Evolutionary conservation across 2,329 filamentous ascomycete genomes (phyloP).

Genomic region (Ceratocystis papillata): DNA sequence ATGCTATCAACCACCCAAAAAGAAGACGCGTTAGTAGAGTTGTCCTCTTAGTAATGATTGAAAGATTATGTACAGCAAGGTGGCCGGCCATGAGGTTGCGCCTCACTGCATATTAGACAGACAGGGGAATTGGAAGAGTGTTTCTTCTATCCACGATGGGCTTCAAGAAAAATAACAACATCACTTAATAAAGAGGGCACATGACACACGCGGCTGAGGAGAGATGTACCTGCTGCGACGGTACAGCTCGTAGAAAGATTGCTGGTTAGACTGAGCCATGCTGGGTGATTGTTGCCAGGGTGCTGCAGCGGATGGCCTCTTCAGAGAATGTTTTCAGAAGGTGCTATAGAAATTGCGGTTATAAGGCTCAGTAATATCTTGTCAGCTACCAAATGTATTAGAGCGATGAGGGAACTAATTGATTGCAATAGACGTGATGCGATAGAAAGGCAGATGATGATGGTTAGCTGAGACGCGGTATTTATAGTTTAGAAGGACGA

Average conservation of each 20-base stretch:
- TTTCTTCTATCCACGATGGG: not conserved
- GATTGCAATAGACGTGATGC: not conserved
- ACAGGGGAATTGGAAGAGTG: not conserved
- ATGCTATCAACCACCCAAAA: slow-evolving; percentile 52
- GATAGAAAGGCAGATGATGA: slow-evolving; percentile 3
- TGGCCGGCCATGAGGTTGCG: not conserved
- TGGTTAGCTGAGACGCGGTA: slow-evolving; percentile 19
- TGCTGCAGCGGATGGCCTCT: slow-evolving; percentile 4
- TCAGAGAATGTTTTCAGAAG: not conserved
- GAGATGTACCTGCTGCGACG: slow-evolving; percentile 80
- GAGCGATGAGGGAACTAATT: not conserved
- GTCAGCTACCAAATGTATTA: slow-evolving; percentile 21
- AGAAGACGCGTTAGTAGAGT: not conserved
- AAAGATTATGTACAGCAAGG: not conserved
- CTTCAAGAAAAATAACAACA: slow-evolving; percentile 4
- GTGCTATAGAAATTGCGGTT: not conserved
- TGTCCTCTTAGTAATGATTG: not conserved
- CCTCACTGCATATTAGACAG: not conserved
- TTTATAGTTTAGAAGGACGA: slow-evolving; percentile 27
- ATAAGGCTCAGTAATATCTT: not conserved
- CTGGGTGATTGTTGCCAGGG: not conserved
- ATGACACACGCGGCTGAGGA: slow-evolving; percentile 15
- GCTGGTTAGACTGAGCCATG: slow-evolving; percentile 28
- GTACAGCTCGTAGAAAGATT: slow-evolving; percentile 86
- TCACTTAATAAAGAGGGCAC: slow-evolving; percentile 8